Percentiles rank a stretch among this genome's conserved stretches.
These are phyloP conservation scores for Schizothecium vesticola DNA, from an alignment of 495 filamentous ascomycete species.

Conservation along the genomic window DNA sequence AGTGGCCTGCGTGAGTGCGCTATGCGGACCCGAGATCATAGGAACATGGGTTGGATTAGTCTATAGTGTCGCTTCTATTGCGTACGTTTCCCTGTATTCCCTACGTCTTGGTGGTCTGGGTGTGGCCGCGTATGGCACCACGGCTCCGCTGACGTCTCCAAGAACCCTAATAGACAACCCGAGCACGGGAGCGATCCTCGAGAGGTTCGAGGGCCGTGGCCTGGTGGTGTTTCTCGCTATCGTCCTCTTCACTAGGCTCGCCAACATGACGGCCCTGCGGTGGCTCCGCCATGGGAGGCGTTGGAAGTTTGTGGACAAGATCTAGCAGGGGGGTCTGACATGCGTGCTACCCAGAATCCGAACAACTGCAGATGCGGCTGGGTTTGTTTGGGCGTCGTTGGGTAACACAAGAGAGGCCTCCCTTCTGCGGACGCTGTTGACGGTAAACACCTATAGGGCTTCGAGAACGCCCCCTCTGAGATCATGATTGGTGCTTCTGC, in stretches of 20 bases:
- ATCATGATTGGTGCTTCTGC: not conserved
- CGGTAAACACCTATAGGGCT: not conserved
- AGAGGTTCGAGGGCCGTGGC: conserved; percentile 10
- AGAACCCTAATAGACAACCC: conserved; percentile 26
- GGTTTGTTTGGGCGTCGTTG: not conserved
- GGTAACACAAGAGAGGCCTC: conserved; percentile 9
- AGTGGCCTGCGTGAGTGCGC: conserved; percentile 27
- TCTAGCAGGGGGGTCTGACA: conserved; percentile 10
- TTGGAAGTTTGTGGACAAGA: conserved; percentile 15
- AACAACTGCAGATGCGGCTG: not conserved
- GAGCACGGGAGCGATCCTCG: conserved; percentile 19
- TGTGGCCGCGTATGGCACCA: too few relatives aligned
- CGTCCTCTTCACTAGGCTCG: conserved; percentile 20
- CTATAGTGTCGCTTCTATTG: conserved; percentile 24
- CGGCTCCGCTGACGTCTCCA: not conserved
- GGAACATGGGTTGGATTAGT: conserved; percentile 27
- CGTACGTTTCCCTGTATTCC: conserved; percentile 13
- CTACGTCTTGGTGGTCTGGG: not conserved
- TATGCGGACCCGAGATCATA: conserved; percentile 16
- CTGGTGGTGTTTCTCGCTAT: conserved; percentile 24
- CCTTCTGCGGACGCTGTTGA: not conserved
- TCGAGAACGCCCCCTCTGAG: not conserved
- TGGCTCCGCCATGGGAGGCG: conserved; percentile 19
- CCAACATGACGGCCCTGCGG: conserved; percentile 16
- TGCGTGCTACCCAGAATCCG: conserved; percentile 1